Base-by-base conservation (phyloP, 768 basidiomycete species). In the Podaxis sp. region DNA sequence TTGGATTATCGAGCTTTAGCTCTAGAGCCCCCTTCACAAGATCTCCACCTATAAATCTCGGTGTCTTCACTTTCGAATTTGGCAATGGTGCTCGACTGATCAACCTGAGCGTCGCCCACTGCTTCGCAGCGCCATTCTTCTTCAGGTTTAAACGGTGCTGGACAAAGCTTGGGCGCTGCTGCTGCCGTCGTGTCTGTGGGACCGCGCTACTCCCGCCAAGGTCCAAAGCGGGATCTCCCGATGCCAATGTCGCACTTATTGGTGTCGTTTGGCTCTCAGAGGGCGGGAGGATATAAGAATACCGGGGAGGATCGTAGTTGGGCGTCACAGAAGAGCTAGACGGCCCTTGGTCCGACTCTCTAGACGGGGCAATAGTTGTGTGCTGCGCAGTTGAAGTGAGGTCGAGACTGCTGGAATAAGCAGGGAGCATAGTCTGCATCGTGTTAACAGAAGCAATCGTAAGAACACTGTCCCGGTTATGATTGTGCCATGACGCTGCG, bases 31-130 rank as follows among this genome's bases (percentile, higher is more conserved):
- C 71, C 5, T 37, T 44, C 26, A 69, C 58, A 26, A 51, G 30
- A 36, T 72, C 67, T 4, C 71, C 67, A 26, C 71, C 70, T 51
- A 60, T 68, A 26, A 68, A 64, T 20, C 64, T 65, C 20, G 70
- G 70, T 33, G 53, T 30, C 54, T 63, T 65, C 22, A 62, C 37
- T 37, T 36, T 33, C 11, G 55, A 38, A 30, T 40, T 36, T 26
- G 55, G 37, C 28, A 44, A 59, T 13, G 66, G 63, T 13, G 68
- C 61, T 13, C 67, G 62, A n/a, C 61, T 64, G n/a, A 60, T 53
- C 2, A 69, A 41, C 12, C 58, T 65, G 30, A 70, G 37, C 15
- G 61, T 69, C 2, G 65, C 68, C 67, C 68, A 70, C 15, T 66
- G 62, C 20, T 60, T 61, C 26, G 20, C 48, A 17, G 48, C 22